A percentile compares a stretch with the other conserved stretches of the same genome.
These are phyloP conservation scores for Calocybe gangraenosa DNA, from an alignment of 768 basidiomycete species.

Conservation along the genomic window DNA sequence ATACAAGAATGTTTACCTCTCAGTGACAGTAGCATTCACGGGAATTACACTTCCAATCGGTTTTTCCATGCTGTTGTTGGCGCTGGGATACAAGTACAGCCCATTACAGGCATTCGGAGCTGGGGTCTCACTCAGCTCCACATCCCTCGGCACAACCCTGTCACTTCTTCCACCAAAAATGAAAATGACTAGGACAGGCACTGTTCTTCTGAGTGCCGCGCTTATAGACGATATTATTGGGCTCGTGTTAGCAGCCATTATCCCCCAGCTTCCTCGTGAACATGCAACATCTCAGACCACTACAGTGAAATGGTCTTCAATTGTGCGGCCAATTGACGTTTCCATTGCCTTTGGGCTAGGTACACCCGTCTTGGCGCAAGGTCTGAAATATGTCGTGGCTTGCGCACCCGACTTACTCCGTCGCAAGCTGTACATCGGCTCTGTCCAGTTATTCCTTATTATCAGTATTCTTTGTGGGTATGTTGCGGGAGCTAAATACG, in stretches of 20 bases:
- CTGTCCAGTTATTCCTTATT: conserved; percentile 31
- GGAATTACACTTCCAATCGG: conserved; percentile 51
- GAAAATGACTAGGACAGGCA: conserved; percentile 46
- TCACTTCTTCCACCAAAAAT: conserved; percentile 48
- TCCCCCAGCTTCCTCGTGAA: conserved; percentile 35
- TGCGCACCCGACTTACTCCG: background rate
- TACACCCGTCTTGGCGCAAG: conserved; percentile 29
- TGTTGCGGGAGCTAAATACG: conserved; percentile 44
- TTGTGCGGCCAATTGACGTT: conserved; percentile 53
- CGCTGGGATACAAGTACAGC: conserved; percentile 35
- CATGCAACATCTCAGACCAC: conserved; percentile 9
- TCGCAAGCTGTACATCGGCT: conserved; percentile 8
- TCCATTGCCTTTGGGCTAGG: conserved; percentile 46
- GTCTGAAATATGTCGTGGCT: conserved; percentile 5
- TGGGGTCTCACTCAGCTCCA: conserved; percentile 59
- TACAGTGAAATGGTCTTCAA: conserved; percentile 25
- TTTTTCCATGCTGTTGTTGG: conserved; percentile 41
- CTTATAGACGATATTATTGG: conserved; percentile 64
- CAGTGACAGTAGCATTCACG: conserved; percentile 43
- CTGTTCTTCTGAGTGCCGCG: conserved; percentile 57
- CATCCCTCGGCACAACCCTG: conserved; percentile 67
- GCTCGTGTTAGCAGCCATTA: conserved; percentile 53
- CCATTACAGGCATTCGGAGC: conserved; percentile 52
- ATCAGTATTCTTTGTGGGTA: conserved; percentile 36
- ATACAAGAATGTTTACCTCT: conserved; percentile 41